phyloP scores from a whole-genome alignment of 108 stramenopile genomes.

The Schizochytrium sp. region DNA sequence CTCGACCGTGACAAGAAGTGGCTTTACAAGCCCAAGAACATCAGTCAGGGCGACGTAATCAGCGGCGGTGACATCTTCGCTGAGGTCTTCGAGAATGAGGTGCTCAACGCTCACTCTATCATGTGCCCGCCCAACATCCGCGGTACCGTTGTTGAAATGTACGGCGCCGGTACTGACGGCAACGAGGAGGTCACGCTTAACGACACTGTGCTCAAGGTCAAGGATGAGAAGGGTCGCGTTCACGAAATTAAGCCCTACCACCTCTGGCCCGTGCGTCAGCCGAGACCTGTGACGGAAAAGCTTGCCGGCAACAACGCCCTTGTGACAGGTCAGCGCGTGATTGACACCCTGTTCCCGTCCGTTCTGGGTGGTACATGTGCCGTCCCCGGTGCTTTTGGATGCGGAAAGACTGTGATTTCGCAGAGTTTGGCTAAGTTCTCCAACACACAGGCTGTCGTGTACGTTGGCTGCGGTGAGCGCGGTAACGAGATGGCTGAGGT shows the following conservation, averaged over 20 bases:
- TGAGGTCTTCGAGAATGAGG: slow-evolving; percentile 96
- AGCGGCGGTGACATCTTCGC: slow-evolving; percentile 95
- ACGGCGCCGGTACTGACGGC: slow-evolving; percentile 92
- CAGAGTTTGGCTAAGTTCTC: slow-evolving; percentile 99
- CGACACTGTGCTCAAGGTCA: slow-evolving; percentile 98
- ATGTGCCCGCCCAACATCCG: slow-evolving; percentile 97
- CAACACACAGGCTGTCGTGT: slow-evolving; percentile 94
- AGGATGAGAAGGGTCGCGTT: slow-evolving; percentile 86
- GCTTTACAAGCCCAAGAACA: slow-evolving; percentile 89
- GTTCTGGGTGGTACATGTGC: slow-evolving; percentile 99
- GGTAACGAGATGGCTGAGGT: slow-evolving; percentile 99
- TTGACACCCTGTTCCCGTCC: slow-evolving; percentile 98
- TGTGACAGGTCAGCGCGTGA: slow-evolving; percentile 97
- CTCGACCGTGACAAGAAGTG: slow-evolving; percentile 88
- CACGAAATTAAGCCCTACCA: slow-evolving; percentile 88
- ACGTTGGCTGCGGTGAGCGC: slow-evolving; percentile 95
- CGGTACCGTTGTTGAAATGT: slow-evolving; percentile 93
- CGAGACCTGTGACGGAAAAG: slow-evolving; percentile 96
- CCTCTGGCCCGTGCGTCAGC: slow-evolving; percentile 99
- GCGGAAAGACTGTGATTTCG: slow-evolving; percentile 99
- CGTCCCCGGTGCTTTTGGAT: slow-evolving; percentile 99
- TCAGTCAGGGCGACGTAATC: slow-evolving; percentile 93
- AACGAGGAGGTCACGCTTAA: slow-evolving; percentile 90
- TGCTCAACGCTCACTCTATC: slow-evolving; percentile 96
- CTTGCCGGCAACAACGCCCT: slow-evolving; percentile 96